These are phyloP conservation scores for Rhododendron williamsianum DNA, from an alignment of 148 eudicot genomes.

Conservation along the genomic window DNA sequence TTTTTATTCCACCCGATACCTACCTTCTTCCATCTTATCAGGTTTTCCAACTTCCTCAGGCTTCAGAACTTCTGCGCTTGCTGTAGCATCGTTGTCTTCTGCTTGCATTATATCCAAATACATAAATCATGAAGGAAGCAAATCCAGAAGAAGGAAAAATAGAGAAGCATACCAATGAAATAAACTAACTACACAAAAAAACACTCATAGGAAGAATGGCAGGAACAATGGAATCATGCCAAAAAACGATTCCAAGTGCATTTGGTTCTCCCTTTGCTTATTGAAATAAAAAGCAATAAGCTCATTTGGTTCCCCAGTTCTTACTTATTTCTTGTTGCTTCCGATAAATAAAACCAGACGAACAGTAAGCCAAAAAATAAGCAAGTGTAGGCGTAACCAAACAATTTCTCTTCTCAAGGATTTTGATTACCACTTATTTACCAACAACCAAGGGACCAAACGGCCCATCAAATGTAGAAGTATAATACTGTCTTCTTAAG, in stretches of 20 bases:
- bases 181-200: not conserved
- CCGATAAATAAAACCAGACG: not conserved
- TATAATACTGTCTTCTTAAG: not conserved
- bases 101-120: constrained; percentile 9
- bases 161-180: not conserved
- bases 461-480: not conserved
- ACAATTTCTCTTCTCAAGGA: not conserved
- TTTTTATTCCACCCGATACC: not conserved
- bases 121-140: not conserved
- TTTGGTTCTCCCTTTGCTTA: not conserved
- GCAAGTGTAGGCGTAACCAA: not conserved
- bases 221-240: not conserved
- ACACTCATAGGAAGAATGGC: not conserved
- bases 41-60: constrained; percentile 34
- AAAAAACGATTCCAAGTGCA: not conserved
- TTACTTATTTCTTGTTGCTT: not conserved
- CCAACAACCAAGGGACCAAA: not conserved
- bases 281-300: not conserved
- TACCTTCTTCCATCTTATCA: constrained; percentile 58
- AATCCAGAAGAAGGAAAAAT: not conserved
- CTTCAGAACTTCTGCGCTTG: constrained; percentile 30
- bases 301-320: not conserved
- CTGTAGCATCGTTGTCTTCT: constrained; percentile 38
- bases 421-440: not conserved
- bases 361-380: not conserved